These are phyloP conservation scores for Zea mays DNA, from an alignment of 176 grass and related monocot genomes.

Conservation along the genomic window DNA sequence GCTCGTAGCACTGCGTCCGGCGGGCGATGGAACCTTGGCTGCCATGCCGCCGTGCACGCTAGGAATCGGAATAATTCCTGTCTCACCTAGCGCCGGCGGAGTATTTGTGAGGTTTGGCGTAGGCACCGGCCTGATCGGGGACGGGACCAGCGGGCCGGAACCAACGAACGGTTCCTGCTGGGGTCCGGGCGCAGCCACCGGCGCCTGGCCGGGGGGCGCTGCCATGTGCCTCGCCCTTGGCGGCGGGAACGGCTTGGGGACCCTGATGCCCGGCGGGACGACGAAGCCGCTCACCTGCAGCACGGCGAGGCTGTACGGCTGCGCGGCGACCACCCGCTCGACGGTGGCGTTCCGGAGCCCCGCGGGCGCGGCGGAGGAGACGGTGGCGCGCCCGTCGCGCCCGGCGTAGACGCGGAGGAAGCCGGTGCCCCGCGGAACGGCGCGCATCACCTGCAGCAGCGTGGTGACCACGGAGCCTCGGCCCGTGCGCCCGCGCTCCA, in stretches of 20 bases:
- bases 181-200: not conserved
- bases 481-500: conserved; percentile 19
- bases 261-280: conserved; percentile 6
- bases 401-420: conserved; percentile 45
- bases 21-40: not conserved
- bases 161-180: not conserved
- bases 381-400: conserved; percentile 4
- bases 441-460: conserved; percentile 46
- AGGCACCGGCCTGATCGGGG: conserved; percentile 35
- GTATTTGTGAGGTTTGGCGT: not conserved
- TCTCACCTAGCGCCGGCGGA: not conserved
- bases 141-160: not conserved
- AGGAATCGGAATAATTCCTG: conserved; percentile 37
- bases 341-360: conserved; percentile 35
- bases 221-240: conserved; percentile 35
- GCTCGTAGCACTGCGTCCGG: not conserved
- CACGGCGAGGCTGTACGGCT: conserved; percentile 57
- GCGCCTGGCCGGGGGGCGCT: conserved; percentile 1
- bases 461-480: conserved; percentile 54
- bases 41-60: conserved; percentile 42
- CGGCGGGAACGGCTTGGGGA: not conserved
- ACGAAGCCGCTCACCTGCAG: conserved; percentile 56
- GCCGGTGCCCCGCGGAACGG: conserved; percentile 31
- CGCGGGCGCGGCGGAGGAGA: conserved; percentile 48
- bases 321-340: conserved; percentile 36